Evolutionary conservation across 2,329 filamentous ascomycete species (phyloP), one percentile per base, ranked within the genome.

Genomic region (Lizonia empirigonia): DNA sequence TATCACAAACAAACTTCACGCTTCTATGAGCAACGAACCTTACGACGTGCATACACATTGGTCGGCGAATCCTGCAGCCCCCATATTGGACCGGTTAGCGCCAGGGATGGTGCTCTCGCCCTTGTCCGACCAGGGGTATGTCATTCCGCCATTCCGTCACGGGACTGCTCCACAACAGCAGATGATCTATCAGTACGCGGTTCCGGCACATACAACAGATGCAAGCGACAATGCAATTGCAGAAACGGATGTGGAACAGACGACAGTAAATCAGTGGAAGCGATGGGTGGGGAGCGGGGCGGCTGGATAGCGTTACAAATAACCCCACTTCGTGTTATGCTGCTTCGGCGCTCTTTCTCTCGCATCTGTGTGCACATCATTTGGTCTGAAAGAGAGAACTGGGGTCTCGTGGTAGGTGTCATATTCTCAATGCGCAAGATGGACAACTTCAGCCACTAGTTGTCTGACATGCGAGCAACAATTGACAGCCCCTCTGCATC

Each of bases 231-330:
- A 19, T 26, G 30, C 19, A 13, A 22, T 24, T 4, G 20, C 38
- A 24, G 33, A 18, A 22, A 20, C n/a, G 15, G 38, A 26, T 30
- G 33, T 39, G 44, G 44, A 53, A 19, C 50, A 48, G 18, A 39
- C 32, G 24, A 39, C 39, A 13, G 34, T 39, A 15, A 35, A 48
- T n/a, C 32, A 53, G 18, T 53, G 44, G 50, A 53, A 39, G 20
- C 37, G 22, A 35, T 53, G 50, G 50, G 27, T 27, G 29, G 29
- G 23, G 26, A 44, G 34, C 13, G 39, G 39, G 29, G 44, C 16
- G 37, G 26, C 27, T 20, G 23, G 12, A 19, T 34, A 48, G 23
- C 23, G 12, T 33, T 30, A 13, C 13, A n/a, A 4, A 10, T 15
- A 15, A 45, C 15, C 19, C 23, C 23, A 33, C 26, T 38, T 35